Percentiles rank a stretch among this genome's conserved stretches.
Evolutionary conservation across 2,329 filamentous ascomycete species (phyloP).

Genomic region (Neonectria faginata): DNA sequence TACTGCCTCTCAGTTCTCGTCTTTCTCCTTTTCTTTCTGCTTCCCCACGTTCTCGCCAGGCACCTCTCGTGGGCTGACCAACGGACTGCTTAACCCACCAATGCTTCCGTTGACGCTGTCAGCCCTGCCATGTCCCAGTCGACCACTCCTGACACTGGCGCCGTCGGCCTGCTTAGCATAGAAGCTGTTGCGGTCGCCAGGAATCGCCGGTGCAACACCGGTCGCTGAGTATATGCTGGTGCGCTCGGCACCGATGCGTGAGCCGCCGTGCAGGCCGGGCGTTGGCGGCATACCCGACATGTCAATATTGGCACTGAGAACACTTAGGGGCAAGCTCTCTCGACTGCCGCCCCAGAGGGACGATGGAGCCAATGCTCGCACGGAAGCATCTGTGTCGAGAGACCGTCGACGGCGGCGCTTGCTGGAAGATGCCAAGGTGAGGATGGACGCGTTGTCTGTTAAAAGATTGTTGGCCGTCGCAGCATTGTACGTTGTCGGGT

Average conservation of each 20-base stretch:
- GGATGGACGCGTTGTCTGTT: slow-evolving; percentile 86
- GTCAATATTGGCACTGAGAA: slow-evolving; percentile 79
- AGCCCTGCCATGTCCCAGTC: slow-evolving; percentile 80
- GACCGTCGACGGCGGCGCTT: slow-evolving; percentile 82
- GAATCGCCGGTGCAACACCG: slow-evolving; percentile 72
- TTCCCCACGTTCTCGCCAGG: slow-evolving; percentile 51
- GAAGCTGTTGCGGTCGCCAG: slow-evolving; percentile 83
- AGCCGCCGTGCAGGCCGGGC: slow-evolving; percentile 65
- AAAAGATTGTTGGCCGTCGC: slow-evolving; percentile 85
- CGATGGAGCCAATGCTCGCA: slow-evolving; percentile 84
- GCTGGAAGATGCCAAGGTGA: slow-evolving; percentile 85
- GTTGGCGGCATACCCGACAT: slow-evolving; percentile 57
- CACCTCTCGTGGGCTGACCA: slow-evolving; percentile 68
- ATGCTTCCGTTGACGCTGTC: slow-evolving; percentile 87
- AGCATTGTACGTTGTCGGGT: slow-evolving; percentile 79
- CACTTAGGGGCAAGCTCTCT: slow-evolving; percentile 82
- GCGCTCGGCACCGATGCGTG: slow-evolving; percentile 67
- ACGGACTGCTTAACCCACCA: slow-evolving; percentile 69
- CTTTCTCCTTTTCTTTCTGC: slow-evolving; percentile 48
- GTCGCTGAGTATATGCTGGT: slow-evolving; percentile 85
- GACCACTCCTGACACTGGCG: slow-evolving; percentile 81
- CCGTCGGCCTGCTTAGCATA: slow-evolving; percentile 80
- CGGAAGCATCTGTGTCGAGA: slow-evolving; percentile 87
- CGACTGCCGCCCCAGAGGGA: slow-evolving; percentile 85
- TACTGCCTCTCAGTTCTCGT: slow-evolving; percentile 30